Evolutionary conservation across 2,329 filamentous ascomycete species (phyloP).

Genomic region (Trichoderma sp.): DNA sequence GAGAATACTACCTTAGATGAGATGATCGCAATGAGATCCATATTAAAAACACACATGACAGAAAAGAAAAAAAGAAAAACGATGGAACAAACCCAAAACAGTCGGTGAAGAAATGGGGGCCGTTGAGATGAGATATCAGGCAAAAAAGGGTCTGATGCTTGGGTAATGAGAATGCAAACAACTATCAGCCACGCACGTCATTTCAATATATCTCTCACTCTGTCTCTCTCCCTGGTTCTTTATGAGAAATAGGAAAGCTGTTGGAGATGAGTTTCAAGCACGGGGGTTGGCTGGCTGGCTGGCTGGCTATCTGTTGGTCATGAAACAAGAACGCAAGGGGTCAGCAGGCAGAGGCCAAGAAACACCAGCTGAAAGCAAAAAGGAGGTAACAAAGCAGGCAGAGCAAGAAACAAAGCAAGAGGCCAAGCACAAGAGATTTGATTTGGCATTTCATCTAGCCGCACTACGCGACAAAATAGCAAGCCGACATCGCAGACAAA

Average conservation of each 20-base stretch:
- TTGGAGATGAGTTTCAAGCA: neutral
- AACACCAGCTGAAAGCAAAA: neutral
- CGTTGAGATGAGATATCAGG: neutral
- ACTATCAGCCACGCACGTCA: neutral
- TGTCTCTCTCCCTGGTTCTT: neutral
- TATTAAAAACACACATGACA: neutral
- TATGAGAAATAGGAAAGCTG: too few relatives aligned
- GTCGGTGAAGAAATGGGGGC: neutral
- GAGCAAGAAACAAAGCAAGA: neutral
- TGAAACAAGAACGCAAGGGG: neutral
- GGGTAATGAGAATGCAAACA: neutral
- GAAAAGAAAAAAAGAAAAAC: neutral
- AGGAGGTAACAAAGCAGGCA: neutral
- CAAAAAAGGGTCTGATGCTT: neutral
- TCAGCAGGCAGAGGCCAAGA: neutral
- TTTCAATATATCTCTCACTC: neutral
- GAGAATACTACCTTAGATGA: neutral
- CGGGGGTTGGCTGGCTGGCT: neutral
- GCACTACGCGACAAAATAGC: constrained; percentile 3
- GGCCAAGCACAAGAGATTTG: neutral
- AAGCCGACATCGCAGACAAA: neutral
- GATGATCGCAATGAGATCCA: neutral
- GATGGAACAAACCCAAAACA: neutral
- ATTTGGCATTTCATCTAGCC: constrained; percentile 13
- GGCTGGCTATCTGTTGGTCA: neutral